These are phyloP conservation scores for Fusarium sp. DNA, from an alignment of 2,329 filamentous ascomycete species.

Conservation along the genomic window DNA sequence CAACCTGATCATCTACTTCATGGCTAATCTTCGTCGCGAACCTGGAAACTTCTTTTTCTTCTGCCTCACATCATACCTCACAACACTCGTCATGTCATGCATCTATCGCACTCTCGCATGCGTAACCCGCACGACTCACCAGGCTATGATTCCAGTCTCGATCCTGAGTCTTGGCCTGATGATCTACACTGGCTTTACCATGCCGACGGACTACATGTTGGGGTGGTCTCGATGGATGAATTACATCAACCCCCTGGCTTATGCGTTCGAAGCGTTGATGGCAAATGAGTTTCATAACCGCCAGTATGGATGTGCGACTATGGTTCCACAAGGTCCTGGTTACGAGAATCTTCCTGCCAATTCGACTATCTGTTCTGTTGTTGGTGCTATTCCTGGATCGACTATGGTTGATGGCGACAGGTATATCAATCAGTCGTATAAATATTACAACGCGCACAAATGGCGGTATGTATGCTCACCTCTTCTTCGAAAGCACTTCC, in stretches of 20 bases:
- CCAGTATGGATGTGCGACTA: constrained; percentile 66
- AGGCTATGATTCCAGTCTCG: constrained; percentile 64
- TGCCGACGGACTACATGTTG: constrained; percentile 46
- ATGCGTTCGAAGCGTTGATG: constrained; percentile 55
- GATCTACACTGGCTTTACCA: constrained; percentile 58
- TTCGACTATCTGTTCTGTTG: constrained; percentile 64
- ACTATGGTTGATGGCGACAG: constrained; percentile 69
- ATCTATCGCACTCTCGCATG: constrained; percentile 50
- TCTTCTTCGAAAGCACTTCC: rapidly evolving
- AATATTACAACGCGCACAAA: constrained; percentile 67
- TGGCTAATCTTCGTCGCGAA: constrained; percentile 71
- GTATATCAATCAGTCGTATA: constrained; percentile 67
- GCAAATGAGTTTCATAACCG: constrained; percentile 58
- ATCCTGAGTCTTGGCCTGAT: constrained; percentile 64
- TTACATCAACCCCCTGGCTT: constrained; percentile 72
- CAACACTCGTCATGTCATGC: constrained; percentile 48
- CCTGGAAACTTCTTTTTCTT: constrained; percentile 72
- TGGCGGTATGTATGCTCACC: constrained; percentile 56
- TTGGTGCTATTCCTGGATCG: constrained; percentile 67
- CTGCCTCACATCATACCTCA: constrained; percentile 56
- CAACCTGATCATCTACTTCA: constrained; percentile 68
- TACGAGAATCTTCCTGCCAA: constrained; percentile 56
- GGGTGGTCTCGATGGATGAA: constrained; percentile 68
- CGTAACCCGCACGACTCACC: constrained; percentile 47
- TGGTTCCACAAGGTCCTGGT: constrained; percentile 56